A percentile compares a stretch with the other conserved stretches of the same genome.
phyloP scores from a whole-genome alignment of 2,329 filamentous ascomycete species.

The Stromatinia cepivora region DNA sequence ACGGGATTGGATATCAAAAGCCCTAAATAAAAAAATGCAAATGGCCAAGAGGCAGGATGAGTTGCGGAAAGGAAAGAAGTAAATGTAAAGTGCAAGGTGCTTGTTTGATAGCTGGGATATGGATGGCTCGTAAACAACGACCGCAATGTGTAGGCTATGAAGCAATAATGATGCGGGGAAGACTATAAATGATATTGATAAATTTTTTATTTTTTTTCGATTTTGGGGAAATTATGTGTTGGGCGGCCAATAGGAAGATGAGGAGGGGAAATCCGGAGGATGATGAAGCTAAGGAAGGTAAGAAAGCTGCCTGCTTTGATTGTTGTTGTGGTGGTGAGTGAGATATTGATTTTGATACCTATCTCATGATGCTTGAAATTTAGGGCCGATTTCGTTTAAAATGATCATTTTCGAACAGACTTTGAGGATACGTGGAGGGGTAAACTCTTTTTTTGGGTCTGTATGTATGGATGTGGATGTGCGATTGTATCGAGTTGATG shows the following conservation, averaged over 20 bases:
- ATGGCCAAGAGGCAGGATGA: background rate
- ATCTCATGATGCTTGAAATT: background rate
- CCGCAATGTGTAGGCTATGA: background rate
- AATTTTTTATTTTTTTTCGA: background rate
- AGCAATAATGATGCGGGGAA: conserved; percentile 3
- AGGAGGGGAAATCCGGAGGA: background rate
- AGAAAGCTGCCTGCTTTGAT: background rate
- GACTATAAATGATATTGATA: background rate
- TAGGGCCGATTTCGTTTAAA: background rate
- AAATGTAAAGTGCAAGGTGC: background rate
- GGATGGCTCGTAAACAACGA: too few species aligned
- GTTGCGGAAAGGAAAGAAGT: background rate
- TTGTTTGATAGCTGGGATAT: too few species aligned
- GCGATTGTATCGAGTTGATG: conserved; percentile 6
- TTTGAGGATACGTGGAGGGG: conserved; percentile 1
- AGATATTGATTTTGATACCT: conserved; percentile 2
- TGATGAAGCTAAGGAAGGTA: background rate
- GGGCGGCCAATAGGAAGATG: conserved; percentile 2
- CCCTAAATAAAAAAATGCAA: background rate
- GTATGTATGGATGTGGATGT: background rate
- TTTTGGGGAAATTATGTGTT: background rate
- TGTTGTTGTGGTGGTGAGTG: background rate
- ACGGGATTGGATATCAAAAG: background rate
- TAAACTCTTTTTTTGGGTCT: background rate
- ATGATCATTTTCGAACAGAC: background rate